Evolutionary conservation across 139 green algal species (phyloP).

Genomic region (Asterochloris erici): DNA sequence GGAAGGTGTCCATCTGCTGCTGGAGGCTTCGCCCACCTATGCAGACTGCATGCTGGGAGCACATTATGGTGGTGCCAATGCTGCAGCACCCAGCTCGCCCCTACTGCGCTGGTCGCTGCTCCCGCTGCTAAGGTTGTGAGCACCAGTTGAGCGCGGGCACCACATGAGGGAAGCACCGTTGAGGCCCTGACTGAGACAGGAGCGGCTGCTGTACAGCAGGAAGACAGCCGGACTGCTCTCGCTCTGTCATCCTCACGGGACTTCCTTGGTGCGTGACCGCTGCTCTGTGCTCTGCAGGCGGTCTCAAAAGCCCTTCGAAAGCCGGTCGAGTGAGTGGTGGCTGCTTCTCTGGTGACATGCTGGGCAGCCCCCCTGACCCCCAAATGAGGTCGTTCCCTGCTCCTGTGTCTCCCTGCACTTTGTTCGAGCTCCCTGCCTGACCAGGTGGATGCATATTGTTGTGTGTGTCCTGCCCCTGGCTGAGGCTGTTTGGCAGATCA

Average conservation of each 20-base stretch:
- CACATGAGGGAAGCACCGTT: no score
- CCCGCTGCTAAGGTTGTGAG: no score
- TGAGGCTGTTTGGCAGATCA: background rate
- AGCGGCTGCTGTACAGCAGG: no score
- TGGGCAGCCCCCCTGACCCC: no score
- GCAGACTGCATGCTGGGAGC: no score
- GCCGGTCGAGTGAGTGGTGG: background rate
- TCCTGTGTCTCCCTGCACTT: background rate
- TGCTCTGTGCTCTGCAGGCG: slow-evolving; percentile 17
- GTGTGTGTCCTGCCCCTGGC: background rate
- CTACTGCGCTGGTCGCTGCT: no score
- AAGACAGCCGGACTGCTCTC: no score
- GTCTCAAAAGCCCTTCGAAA: slow-evolving; percentile 64
- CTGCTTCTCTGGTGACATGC: background rate
- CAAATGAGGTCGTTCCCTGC: background rate
- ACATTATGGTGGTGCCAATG: background rate
- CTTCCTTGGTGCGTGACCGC: no score
- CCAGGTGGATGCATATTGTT: background rate
- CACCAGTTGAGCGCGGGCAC: no score
- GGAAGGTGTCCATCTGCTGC: background rate
- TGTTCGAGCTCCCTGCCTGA: background rate
- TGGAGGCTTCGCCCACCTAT: background rate
- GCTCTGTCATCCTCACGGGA: no score
- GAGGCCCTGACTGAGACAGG: no score
- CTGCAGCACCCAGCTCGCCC: no score